These are phyloP conservation scores for Ophiognomonia clavigignenti-juglandacearum DNA, from an alignment of 2,329 filamentous ascomycete genomes.

Conservation along the genomic window DNA sequence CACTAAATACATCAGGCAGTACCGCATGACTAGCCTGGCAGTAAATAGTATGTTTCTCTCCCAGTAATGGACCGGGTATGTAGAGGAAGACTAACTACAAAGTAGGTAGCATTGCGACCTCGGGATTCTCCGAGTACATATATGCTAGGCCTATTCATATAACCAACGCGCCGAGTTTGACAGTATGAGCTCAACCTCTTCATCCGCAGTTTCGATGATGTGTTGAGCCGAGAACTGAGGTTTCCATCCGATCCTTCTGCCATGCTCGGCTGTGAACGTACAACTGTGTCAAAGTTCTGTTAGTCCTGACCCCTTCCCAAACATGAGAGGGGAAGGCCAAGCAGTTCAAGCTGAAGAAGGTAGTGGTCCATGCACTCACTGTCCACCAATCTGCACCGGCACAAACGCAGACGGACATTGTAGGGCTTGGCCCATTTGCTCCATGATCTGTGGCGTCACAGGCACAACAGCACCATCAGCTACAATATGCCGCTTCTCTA, in stretches of 20 bases:
- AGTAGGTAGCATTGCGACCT: too few relatives aligned
- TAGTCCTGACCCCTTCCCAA: not conserved
- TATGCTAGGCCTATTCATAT: too few relatives aligned
- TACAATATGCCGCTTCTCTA: slow-evolving; percentile 35
- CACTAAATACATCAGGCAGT: too few relatives aligned
- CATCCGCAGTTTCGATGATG: slow-evolving; percentile 39
- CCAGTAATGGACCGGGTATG: too few relatives aligned
- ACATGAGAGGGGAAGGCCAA: not conserved
- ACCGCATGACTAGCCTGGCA: too few relatives aligned
- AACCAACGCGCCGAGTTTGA: not conserved
- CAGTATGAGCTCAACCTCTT: slow-evolving; percentile 40
- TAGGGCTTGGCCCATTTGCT: slow-evolving; percentile 36
- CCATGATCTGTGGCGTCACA: slow-evolving; percentile 31
- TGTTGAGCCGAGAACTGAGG: slow-evolving; percentile 36
- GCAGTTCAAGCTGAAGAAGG: not conserved
- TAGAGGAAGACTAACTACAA: too few relatives aligned
- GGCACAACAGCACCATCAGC: slow-evolving; percentile 28
- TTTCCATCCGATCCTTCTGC: slow-evolving; percentile 39
- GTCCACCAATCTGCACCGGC: slow-evolving; percentile 35
- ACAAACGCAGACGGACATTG: slow-evolving; percentile 31
- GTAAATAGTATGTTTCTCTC: too few relatives aligned
- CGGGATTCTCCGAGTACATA: too few relatives aligned
- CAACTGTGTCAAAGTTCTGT: slow-evolving; percentile 28
- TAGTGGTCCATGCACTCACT: slow-evolving; percentile 26
- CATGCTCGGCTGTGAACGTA: slow-evolving; percentile 36